Evolutionary conservation across 257 asterid genomes (phyloP), one percentile per base, ranked within the genome.

Genomic region (Lantana camara): DNA sequence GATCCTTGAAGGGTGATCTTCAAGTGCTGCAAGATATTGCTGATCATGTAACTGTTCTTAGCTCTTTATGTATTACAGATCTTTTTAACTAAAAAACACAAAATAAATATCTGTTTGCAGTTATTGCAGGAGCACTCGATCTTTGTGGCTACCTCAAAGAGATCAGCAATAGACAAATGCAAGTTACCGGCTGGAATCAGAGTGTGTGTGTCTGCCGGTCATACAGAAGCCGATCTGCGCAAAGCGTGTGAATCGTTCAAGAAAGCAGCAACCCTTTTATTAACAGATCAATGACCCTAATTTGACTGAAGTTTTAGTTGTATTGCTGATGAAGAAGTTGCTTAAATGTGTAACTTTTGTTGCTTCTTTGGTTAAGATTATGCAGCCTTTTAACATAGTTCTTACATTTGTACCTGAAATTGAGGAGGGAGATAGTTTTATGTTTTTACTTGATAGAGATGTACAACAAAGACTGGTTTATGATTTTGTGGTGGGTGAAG

Each of bases 81-180:
- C 13, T 44, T 37, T n/a, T 51, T n/a, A 7, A 1, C 24, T 19
- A 17, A 9, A 4, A 9, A 16, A 24, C 7, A 27, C 11, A 9
- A 66, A 12, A 51, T 16, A 61, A 54, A n/a, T n/a, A n/a, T 61
- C 54, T 51, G 13, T 48, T 46, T 78, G 75, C 86, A 92, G 98
- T 82, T 83, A 20, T 32, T 92, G 82, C 85, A 89, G 64, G 89
- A 83, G 60, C 83, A 89, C 70, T 65, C 82, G 2, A 64, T 92
- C 58, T 83, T 89, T 57, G 79, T 91, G 29, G 85, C 82, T 14
- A 78, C 90, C 44, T 81, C 96, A 21, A 91, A 73, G 73, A 73
- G 95, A 78, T 88, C 98, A 10, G 78, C 80, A 5, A 74, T 89
- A 7, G 98, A 91, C 78, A 91, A 84, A 74, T 91, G 98, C 86